A percentile compares a stretch with the other conserved stretches of the same genome.
phyloP scores from a whole-genome alignment of 495 filamentous ascomycete genomes.

The Usnea hakonensis region DNA sequence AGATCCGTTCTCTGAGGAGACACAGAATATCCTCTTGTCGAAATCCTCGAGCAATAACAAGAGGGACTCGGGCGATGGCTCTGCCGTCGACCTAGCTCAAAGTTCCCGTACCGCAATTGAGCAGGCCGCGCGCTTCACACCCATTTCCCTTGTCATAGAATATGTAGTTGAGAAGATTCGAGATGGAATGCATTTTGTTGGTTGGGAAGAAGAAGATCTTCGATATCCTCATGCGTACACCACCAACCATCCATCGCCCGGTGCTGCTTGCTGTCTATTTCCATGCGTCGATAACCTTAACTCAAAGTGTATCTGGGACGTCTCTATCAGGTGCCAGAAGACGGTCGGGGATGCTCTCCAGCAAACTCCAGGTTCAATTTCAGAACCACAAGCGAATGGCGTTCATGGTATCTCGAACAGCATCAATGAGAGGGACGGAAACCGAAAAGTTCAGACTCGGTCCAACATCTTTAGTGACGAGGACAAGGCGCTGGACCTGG shows the following conservation, averaged over 20 bases:
- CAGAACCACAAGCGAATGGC: background rate
- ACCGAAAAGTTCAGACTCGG: background rate
- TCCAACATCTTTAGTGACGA: slow-evolving; percentile 50
- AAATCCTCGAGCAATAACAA: slow-evolving; percentile 18
- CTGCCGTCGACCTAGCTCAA: slow-evolving; percentile 17
- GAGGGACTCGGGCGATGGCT: slow-evolving; percentile 29
- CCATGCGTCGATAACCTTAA: slow-evolving; percentile 82
- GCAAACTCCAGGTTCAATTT: background rate
- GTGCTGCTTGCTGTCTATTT: slow-evolving; percentile 77
- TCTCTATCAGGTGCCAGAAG: slow-evolving; percentile 75
- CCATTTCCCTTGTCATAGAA: slow-evolving; percentile 57
- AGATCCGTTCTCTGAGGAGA: slow-evolving; percentile 47
- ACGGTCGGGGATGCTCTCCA: slow-evolving; percentile 78
- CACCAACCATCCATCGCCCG: slow-evolving; percentile 65
- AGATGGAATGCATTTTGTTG: slow-evolving; percentile 88
- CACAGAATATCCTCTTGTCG: slow-evolving; percentile 35
- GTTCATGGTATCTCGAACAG: slow-evolving; percentile 4
- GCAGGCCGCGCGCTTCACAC: slow-evolving; percentile 43
- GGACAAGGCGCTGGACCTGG: slow-evolving; percentile 78
- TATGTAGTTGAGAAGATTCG: slow-evolving; percentile 64
- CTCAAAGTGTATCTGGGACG: slow-evolving; percentile 75
- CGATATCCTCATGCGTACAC: slow-evolving; percentile 91
- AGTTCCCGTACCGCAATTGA: slow-evolving; percentile 29
- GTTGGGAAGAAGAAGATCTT: slow-evolving; percentile 63
- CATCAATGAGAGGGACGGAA: slow-evolving; percentile 11